A percentile compares a stretch with the other conserved stretches of the same genome.
Conservation (phyloP, 257 asterid species). For the Cordia subcordata region DNA sequence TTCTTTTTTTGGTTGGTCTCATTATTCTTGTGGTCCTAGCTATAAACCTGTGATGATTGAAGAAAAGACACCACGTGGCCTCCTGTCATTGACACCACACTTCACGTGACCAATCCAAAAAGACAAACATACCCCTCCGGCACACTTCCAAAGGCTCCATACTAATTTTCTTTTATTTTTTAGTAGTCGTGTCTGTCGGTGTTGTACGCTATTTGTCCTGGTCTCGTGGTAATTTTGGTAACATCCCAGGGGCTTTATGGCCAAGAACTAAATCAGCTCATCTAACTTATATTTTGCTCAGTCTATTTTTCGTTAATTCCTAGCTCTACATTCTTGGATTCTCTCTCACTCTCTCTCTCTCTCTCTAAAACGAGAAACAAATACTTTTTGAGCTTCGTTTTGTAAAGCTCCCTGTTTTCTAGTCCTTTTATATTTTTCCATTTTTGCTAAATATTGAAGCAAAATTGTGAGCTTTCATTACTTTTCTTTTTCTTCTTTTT, state of each 20-base stretch:
- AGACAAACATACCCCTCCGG: conserved; percentile 17
- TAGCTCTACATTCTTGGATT: not conserved
- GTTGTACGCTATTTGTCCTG: not conserved
- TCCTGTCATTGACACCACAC: not conserved
- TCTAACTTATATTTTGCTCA: not conserved
- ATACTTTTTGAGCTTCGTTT: too few relatives aligned
- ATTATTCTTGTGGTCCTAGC: not conserved
- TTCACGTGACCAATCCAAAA: conserved; percentile 1
- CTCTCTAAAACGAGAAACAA: too few relatives aligned
- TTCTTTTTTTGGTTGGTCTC: too few relatives aligned
- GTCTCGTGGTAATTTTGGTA: conserved; percentile 8
- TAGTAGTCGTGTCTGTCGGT: conserved; percentile 26
- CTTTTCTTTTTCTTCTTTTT: conserved; percentile 19
- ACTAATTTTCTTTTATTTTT: too few relatives aligned
- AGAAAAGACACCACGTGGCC: conserved; percentile 11
- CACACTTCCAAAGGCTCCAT: not conserved
- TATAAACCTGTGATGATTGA: not conserved
- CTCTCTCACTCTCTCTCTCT: conserved; percentile 1
- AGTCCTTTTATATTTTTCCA: not conserved
- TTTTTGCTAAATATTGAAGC: conserved; percentile 14
- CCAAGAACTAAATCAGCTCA: not conserved
- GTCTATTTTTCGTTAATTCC: too few relatives aligned
- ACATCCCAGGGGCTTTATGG: conserved; percentile 15
- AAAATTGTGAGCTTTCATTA: conserved; percentile 18
- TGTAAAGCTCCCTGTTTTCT: conserved; percentile 4